Percentiles rank a stretch among this genome's conserved stretches.
These are phyloP conservation scores for Claviceps digitariae DNA, from an alignment of 2,329 filamentous ascomycete genomes.

Conservation along the genomic window DNA sequence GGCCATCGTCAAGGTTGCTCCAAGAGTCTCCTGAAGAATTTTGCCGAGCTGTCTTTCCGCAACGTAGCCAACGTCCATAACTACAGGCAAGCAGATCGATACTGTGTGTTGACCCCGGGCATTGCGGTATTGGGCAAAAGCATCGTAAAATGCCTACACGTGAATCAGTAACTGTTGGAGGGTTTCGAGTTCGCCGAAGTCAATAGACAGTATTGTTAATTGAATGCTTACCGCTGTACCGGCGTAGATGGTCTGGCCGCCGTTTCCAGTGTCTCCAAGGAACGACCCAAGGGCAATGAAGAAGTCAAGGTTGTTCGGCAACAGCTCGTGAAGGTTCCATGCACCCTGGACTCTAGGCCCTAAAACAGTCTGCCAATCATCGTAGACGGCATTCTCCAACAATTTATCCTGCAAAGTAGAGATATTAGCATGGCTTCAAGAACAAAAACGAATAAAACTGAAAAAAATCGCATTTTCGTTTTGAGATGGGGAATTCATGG, in stretches of 20 bases:
- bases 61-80: slow-evolving; percentile 12
- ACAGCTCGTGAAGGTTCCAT: slow-evolving; percentile 24
- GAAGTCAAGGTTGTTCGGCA: slow-evolving; percentile 19
- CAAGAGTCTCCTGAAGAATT: background rate
- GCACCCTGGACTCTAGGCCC: slow-evolving; percentile 25
- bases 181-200: too few species aligned
- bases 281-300: slow-evolving; percentile 29
- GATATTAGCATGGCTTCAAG: background rate
- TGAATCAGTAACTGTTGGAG: background rate
- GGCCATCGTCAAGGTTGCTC: slow-evolving; percentile 3
- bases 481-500: too few species aligned
- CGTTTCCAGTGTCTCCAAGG: slow-evolving; percentile 32
- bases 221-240: slow-evolving; percentile 11
- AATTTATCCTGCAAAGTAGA: slow-evolving; percentile 13
- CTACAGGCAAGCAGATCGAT: slow-evolving; percentile 8
- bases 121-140: slow-evolving; percentile 20
- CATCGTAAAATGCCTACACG: slow-evolving; percentile 26
- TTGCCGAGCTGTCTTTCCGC: slow-evolving; percentile 7
- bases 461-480: too few species aligned
- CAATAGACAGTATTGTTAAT: background rate
- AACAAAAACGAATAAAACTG: too few species aligned
- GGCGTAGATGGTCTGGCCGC: slow-evolving; percentile 36
- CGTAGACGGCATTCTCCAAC: slow-evolving; percentile 21
- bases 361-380: slow-evolving; percentile 19
- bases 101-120: slow-evolving; percentile 14